Conservation (phyloP, 2,329 filamentous ascomycete genomes). For the Alternaria dauci region DNA sequence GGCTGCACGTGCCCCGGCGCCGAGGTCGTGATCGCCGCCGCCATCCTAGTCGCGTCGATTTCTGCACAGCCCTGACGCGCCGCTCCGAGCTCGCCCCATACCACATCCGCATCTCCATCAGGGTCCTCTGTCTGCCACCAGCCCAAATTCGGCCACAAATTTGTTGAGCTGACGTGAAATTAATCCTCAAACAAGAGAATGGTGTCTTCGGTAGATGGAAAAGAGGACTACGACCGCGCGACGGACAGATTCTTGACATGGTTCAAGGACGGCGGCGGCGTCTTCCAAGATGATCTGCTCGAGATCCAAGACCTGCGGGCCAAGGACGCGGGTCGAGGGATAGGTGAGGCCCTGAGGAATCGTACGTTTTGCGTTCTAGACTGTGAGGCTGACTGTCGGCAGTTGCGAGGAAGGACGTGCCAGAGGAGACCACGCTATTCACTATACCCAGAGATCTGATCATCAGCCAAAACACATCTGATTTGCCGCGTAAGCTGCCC, state of each 20-base stretch:
- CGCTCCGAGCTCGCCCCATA: too few relatives aligned
- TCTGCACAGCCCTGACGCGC: background rate
- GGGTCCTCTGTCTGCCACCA: too few relatives aligned
- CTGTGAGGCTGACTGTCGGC: background rate
- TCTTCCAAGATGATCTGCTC: constrained; percentile 32
- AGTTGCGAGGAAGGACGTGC: constrained; percentile 29
- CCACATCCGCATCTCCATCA: too few relatives aligned
- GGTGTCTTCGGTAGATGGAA: background rate
- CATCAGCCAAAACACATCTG: constrained; percentile 32
- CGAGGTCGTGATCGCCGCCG: background rate
- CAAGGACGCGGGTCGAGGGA: constrained; percentile 33
- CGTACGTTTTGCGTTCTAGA: too few relatives aligned
- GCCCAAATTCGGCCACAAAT: too few relatives aligned
- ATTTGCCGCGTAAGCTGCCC: constrained; percentile 25
- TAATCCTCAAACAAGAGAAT: too few relatives aligned
- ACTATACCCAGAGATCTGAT: constrained; percentile 32
- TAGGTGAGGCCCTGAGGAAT: constrained; percentile 18
- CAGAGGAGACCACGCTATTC: constrained; percentile 29
- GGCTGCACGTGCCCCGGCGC: background rate
- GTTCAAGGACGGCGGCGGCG: constrained; percentile 32
- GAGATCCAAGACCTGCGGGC: constrained; percentile 31
- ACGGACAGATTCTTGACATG: constrained; percentile 30
- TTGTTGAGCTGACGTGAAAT: too few relatives aligned
- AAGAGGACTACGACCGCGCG: constrained; percentile 27
- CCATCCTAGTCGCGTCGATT: background rate